These are phyloP conservation scores for Sarcomyxa edulis DNA, from an alignment of 768 basidiomycete species.

Conservation along the genomic window DNA sequence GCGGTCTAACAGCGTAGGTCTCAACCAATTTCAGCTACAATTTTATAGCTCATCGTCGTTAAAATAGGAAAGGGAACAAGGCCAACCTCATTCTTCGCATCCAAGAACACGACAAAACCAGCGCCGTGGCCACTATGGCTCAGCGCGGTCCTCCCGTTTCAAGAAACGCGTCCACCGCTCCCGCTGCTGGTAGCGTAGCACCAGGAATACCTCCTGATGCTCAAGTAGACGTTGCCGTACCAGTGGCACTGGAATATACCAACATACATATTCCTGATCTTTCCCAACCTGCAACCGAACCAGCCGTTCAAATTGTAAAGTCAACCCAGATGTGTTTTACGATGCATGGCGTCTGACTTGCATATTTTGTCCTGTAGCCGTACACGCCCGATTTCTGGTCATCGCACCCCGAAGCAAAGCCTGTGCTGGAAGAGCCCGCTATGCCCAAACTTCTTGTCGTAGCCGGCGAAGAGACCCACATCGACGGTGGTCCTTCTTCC, in stretches of 20 bases:
- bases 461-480: constrained; percentile 15
- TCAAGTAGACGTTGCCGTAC: constrained; percentile 16
- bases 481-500: constrained; percentile 17
- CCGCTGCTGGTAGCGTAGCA: constrained; percentile 23
- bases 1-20: constrained; percentile 54
- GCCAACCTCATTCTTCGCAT: constrained; percentile 49
- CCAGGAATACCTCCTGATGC: constrained; percentile 38
- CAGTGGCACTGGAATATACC: constrained; percentile 26
- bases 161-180: constrained; percentile 19
- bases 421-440: constrained; percentile 9
- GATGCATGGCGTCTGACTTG: constrained; percentile 1
- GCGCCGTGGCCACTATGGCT: constrained; percentile 13
- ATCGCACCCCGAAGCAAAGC: constrained; percentile 10
- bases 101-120: constrained; percentile 40
- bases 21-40: constrained; percentile 4
- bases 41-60: constrained; percentile 7
- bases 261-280: constrained; percentile 56
- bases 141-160: constrained; percentile 16
- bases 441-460: constrained; percentile 23
- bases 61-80: constrained; percentile 57
- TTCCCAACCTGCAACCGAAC: constrained; percentile 33
- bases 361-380: constrained; percentile 34
- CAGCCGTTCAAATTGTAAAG: constrained; percentile 56
- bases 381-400: constrained; percentile 38
- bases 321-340: constrained; percentile 10